Conservation (phyloP, 371 early-diverging fungal species). For the Batkoa obscura region DNA sequence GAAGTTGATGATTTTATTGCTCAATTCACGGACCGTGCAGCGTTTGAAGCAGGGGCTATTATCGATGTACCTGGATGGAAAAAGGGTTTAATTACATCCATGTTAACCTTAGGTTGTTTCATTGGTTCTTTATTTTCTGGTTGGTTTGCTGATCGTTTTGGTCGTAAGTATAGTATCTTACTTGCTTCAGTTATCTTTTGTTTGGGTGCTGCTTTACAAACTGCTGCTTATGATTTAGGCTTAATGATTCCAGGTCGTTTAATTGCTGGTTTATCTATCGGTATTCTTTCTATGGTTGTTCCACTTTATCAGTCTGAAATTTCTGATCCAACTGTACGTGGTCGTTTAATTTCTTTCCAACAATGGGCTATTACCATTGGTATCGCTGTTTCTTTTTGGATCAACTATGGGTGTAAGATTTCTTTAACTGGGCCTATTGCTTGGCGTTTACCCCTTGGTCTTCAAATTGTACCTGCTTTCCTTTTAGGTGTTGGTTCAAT, state of each 20-base stretch:
- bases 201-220: conserved; percentile 5
- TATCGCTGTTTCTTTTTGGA: not conserved
- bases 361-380: conserved; percentile 66
- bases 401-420: conserved; percentile 1
- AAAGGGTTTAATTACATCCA: conserved; percentile 8
- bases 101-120: conserved; percentile 6
- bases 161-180: not conserved
- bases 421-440: conserved; percentile 8
- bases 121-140: conserved; percentile 2
- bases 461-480: conserved; percentile 53
- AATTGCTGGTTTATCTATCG: conserved; percentile 8
- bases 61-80: too few relatives aligned
- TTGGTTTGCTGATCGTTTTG: not conserved
- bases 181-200: not conserved
- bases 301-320: conserved; percentile 68
- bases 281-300: conserved; percentile 8
- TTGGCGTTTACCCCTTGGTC: conserved; percentile 63
- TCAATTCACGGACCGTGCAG: not conserved
- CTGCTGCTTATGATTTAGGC: not conserved
- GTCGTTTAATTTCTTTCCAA: conserved; percentile 68
- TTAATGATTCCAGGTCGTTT: conserved; percentile 7
- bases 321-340: conserved; percentile 66
- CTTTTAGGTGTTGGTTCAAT: conserved; percentile 33
- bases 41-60: too few relatives aligned
- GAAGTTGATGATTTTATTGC: conserved; percentile 2